Evolutionary conservation across 345 rosid genomes (phyloP).

Genomic region (Eucalyptus grandis): DNA sequence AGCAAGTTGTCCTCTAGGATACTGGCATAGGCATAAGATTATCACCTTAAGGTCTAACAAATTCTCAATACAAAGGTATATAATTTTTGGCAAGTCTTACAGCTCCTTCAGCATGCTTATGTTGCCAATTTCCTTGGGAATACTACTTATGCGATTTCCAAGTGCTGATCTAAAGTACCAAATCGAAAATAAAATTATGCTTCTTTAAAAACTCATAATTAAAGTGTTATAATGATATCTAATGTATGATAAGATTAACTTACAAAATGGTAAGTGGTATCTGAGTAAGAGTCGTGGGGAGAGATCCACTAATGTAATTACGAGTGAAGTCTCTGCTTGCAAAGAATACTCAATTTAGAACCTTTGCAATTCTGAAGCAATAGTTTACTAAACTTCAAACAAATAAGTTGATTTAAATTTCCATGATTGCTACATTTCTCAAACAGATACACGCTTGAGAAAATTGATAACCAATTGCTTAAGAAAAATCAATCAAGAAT

Average conservation of each 20-base stretch:
- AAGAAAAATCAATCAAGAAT: background rate
- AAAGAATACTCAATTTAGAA: background rate
- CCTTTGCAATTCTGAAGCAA: background rate
- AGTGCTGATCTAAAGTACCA: slow-evolving; percentile 16
- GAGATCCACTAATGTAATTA: slow-evolving; percentile 61
- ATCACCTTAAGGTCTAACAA: background rate
- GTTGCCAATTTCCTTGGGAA: slow-evolving; percentile 49
- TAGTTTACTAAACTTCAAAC: background rate
- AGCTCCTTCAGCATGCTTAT: slow-evolving; percentile 35
- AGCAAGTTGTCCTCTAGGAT: slow-evolving; percentile 51
- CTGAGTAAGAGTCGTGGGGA: slow-evolving; percentile 39
- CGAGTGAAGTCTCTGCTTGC: slow-evolving; percentile 53
- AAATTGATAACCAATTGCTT: background rate
- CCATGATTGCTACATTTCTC: background rate
- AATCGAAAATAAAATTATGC: background rate
- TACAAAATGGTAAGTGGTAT: slow-evolving; percentile 47
- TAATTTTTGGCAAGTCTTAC: slow-evolving; percentile 22
- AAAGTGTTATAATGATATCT: background rate
- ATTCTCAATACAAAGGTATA: background rate
- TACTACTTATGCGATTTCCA: slow-evolving; percentile 63
- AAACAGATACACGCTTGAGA: background rate
- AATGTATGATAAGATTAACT: background rate
- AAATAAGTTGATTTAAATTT: background rate
- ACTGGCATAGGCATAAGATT: slow-evolving; percentile 6
- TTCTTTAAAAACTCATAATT: background rate